Evolutionary conservation across 1,139 yeast species (phyloP), one percentile per base, ranked within the genome.

Genomic region (Saccharomyces hybrid): DNA sequence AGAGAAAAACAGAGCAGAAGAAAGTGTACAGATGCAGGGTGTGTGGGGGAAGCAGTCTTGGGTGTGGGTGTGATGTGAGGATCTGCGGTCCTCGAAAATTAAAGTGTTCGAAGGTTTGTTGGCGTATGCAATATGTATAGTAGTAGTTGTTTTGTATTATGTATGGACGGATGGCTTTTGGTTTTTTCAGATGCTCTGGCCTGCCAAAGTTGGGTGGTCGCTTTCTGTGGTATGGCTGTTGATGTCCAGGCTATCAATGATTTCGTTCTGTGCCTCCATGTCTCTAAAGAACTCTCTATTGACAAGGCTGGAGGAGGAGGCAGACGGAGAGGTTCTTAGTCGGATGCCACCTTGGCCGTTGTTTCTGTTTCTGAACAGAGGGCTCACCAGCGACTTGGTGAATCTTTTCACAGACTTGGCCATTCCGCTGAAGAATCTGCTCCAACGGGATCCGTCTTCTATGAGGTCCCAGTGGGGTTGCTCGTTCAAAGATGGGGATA

Each of bases 191-290:
- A 38, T 3, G 44, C 44, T 38, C 5, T 16, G 44, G 25, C 11
- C 44, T 38, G 44, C 44, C 11, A 19, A 38, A 16, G 44, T 38
- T 3, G 44, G 25, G 34, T 38, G 42, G 16, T 34, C 47, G 13
- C 50, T 34, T 31, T 48, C 29, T 23, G 55, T 53, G 32, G 51
- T 56, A 47, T 47, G 50, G 49, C 55, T 55, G 14, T 55, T 56
- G 8, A 62, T 60, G 23, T 67, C 70, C 23, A 68, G 56, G 48
- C 62, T 62, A 52, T 68, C 71, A 9, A 68, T 54, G 6, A 67
- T 58, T 41, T 62, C 61, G 58, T 68, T 68, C 48, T 68, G 71
- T 13, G 60, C 62, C 48, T 67, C 70, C 63, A 68, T 66, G 53
- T 67, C 70, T 42, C 69, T 54, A 14, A 60, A 52, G 47, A 66